Conservation (phyloP, 176 grass and related monocot genomes). For the Hyparrhenia diplandra region DNA sequence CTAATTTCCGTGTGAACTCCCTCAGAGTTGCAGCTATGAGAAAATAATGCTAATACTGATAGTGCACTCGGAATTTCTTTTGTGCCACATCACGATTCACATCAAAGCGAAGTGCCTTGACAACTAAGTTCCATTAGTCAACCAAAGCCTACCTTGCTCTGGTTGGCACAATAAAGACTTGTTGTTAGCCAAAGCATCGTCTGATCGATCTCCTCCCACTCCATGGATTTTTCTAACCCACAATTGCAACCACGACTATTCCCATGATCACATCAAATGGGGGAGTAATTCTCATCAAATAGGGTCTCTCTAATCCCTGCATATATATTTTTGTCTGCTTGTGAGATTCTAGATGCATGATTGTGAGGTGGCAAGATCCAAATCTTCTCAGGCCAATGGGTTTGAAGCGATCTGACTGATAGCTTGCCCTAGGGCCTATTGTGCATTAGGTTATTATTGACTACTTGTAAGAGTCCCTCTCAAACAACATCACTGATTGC, state of each 20-base stretch:
- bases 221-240: slow-evolving; percentile 9
- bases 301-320: neutral
- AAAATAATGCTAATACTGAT: neutral
- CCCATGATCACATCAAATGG: neutral
- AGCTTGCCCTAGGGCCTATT: slow-evolving; percentile 19
- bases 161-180: slow-evolving; percentile 26
- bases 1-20: slow-evolving; percentile 28
- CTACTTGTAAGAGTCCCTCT: slow-evolving; percentile 14
- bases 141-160: slow-evolving; percentile 27
- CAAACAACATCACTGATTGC: slow-evolving; percentile 32
- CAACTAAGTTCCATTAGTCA: slow-evolving; percentile 29
- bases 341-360: slow-evolving; percentile 22
- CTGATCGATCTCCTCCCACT: slow-evolving; percentile 1
- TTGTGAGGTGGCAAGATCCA: slow-evolving; percentile 21
- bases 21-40: neutral
- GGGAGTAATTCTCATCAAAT: neutral
- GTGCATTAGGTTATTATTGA: neutral
- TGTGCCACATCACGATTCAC: neutral
- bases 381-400: slow-evolving; percentile 12
- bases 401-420: slow-evolving; percentile 21
- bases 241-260: slow-evolving; percentile 4
- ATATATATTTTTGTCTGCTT: neutral
- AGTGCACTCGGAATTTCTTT: neutral
- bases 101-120: slow-evolving; percentile 29
- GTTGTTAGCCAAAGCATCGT: slow-evolving; percentile 27